Evolutionary conservation across 306 rosid genomes (phyloP), one percentile per base, ranked within the genome.

Genomic region (Psophocarpus tetragonolobus): DNA sequence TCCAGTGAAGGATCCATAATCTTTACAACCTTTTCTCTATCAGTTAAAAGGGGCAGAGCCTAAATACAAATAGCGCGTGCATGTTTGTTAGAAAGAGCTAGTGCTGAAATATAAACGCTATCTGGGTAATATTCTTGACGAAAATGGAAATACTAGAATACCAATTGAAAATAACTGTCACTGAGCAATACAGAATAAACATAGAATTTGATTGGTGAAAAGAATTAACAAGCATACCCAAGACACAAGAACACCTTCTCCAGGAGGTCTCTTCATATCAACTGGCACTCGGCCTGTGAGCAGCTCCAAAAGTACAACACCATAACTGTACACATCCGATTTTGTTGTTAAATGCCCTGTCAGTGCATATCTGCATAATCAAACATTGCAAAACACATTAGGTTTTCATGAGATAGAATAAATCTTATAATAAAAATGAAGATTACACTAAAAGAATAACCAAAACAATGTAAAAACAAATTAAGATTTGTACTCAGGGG

Each of bases 321-420:
- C 98, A 6, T 87, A 95, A 76, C 97, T 91, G 73, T 95, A 95
- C 6, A 95, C 97, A 73, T 95, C 98, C 13, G 98, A 95, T 83
- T 95, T 92, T 57, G 97, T 91, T 50, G 98, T 95, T 79, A 95
- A 89, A 87, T 92, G 98, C 39, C 97, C 98, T 2, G 98, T 95
- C 58, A 95, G 84, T 44, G 98, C 98, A 87, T 95, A 92, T 85
- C 98, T 95, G 89, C 80, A 90, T 26, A 47, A 56, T 13, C 60
- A 75, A 73, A 29, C 67, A 82, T 74, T 45, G 74, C 62, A 9
- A 67, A 42, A 41, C 69, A 54, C 17, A 32, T 4, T 9, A 39
- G 14, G 24, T 71, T 69, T 48, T 61, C 73, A 56, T 53, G 9
- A 53, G 35, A 73, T 6, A 64, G 53, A 11, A 44, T 21, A 27